phyloP scores from a whole-genome alignment of 1,139 yeast species.

The Pichia inconspicua region DNA sequence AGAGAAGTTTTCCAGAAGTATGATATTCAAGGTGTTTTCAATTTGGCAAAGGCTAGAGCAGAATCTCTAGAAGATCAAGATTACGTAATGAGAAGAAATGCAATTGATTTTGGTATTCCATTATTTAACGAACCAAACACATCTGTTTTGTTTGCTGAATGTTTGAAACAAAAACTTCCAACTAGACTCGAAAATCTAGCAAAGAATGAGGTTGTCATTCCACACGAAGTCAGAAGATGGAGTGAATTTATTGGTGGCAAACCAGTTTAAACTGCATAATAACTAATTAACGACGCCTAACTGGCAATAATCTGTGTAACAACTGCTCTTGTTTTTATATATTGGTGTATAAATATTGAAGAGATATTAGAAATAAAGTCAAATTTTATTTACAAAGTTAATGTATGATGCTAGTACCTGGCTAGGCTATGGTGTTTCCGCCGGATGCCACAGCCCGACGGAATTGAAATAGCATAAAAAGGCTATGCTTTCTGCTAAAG shows the following conservation, averaged over 20 bases:
- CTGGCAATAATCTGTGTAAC: too few species aligned
- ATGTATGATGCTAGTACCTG: too few species aligned
- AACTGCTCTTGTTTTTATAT: too few species aligned
- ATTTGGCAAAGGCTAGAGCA: conserved; percentile 86
- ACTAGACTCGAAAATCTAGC: conserved; percentile 38
- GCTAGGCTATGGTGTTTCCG: too few species aligned
- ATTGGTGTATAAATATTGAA: too few species aligned
- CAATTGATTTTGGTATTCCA: conserved; percentile 95
- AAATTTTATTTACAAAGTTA: too few species aligned
- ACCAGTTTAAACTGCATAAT: conserved; percentile 46
- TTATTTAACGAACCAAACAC: conserved; percentile 95
- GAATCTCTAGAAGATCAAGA: conserved; percentile 78
- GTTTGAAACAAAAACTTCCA: conserved; percentile 67
- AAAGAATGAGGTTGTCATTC: conserved; percentile 45
- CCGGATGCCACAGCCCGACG: too few species aligned
- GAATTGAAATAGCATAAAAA: too few species aligned
- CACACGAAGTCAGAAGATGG: conserved; percentile 89
- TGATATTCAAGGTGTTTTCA: conserved; percentile 80
- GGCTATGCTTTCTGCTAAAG: too few species aligned
- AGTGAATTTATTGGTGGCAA: conserved; percentile 92
- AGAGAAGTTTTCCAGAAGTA: conserved; percentile 87
- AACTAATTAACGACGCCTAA: too few species aligned
- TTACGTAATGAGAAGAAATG: conserved; percentile 97
- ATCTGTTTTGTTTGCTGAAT: conserved; percentile 75
- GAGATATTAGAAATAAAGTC: too few species aligned